phyloP scores from a whole-genome alignment of 306 rosid species.

The peach (Prunus persica) region DNA sequence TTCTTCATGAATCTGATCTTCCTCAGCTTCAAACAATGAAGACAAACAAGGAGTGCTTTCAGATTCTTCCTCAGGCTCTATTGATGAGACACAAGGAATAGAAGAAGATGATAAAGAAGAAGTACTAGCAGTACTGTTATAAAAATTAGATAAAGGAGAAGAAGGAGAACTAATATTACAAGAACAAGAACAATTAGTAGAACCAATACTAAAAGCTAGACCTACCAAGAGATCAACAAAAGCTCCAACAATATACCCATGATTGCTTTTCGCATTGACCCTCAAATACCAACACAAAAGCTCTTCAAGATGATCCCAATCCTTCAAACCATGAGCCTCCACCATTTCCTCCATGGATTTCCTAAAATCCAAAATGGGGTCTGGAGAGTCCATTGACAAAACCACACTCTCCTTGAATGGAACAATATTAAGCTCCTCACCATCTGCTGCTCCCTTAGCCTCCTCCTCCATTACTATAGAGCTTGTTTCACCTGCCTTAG shows the following conservation, averaged over 20 bases:
- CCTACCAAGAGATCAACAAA: conserved; percentile 68
- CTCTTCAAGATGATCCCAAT: conserved; percentile 68
- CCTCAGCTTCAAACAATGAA: conserved; percentile 40
- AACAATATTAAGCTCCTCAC: neutral
- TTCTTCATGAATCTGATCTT: conserved; percentile 31
- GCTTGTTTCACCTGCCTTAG: conserved; percentile 37
- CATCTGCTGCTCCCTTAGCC: neutral
- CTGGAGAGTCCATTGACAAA: conserved; percentile 46
- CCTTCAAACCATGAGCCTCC: conserved; percentile 50
- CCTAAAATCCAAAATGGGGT: conserved; percentile 69
- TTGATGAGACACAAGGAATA: conserved; percentile 35
- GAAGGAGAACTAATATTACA: conserved; percentile 17
- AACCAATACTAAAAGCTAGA: conserved; percentile 28
- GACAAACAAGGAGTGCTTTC: conserved; percentile 38
- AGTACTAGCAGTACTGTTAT: conserved; percentile 24
- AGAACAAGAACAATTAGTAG: neutral
- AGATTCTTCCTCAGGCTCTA: conserved; percentile 34
- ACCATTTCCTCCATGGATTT: conserved; percentile 87
- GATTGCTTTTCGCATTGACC: conserved; percentile 46
- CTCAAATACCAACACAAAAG: conserved; percentile 67
- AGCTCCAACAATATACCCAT: conserved; percentile 53
- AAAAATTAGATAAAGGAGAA: conserved; percentile 37
- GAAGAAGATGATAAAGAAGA: conserved; percentile 39
- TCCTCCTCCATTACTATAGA: conserved; percentile 39
- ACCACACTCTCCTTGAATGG: conserved; percentile 54